Conservation (phyloP, 768 basidiomycete genomes). For the Crepidotus variabilis region DNA sequence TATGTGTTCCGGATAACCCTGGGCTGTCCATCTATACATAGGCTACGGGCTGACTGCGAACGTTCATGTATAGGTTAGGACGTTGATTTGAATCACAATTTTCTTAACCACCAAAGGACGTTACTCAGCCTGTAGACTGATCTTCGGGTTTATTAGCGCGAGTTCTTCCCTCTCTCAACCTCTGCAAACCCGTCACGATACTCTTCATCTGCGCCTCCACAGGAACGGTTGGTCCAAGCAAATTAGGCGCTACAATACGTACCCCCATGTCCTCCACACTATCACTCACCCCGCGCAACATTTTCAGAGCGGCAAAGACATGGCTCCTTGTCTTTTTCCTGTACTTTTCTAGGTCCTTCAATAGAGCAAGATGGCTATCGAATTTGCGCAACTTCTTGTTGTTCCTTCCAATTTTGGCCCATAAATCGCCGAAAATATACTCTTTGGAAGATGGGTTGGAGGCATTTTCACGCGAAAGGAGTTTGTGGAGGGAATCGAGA, state of each 20-base stretch:
- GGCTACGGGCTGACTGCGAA: neutral
- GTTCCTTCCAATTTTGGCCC: constrained; percentile 70
- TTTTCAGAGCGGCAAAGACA: constrained; percentile 61
- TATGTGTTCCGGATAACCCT: neutral
- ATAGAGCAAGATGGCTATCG: constrained; percentile 46
- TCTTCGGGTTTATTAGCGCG: constrained; percentile 47
- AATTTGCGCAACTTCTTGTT: constrained; percentile 42
- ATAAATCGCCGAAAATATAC: constrained; percentile 60
- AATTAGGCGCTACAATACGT: constrained; percentile 62
- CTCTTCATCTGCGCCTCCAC: constrained; percentile 75
- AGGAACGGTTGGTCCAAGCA: constrained; percentile 55
- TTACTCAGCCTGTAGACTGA: constrained; percentile 28
- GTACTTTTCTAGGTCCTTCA: constrained; percentile 53
- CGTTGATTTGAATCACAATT: neutral
- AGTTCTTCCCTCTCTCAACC: constrained; percentile 53
- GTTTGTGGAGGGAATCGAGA: constrained; percentile 52
- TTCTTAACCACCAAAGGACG: constrained; percentile 12
- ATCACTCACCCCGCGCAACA: constrained; percentile 58
- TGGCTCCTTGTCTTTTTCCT: constrained; percentile 60
- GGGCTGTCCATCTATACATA: neutral
- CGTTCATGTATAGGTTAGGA: neutral
- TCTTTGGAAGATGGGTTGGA: constrained; percentile 39
- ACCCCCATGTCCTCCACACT: constrained; percentile 78
- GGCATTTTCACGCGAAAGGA: constrained; percentile 55
- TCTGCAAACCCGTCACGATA: constrained; percentile 59